phyloP scores from a whole-genome alignment of 495 filamentous ascomycete genomes.

The Collariella sp. region DNA sequence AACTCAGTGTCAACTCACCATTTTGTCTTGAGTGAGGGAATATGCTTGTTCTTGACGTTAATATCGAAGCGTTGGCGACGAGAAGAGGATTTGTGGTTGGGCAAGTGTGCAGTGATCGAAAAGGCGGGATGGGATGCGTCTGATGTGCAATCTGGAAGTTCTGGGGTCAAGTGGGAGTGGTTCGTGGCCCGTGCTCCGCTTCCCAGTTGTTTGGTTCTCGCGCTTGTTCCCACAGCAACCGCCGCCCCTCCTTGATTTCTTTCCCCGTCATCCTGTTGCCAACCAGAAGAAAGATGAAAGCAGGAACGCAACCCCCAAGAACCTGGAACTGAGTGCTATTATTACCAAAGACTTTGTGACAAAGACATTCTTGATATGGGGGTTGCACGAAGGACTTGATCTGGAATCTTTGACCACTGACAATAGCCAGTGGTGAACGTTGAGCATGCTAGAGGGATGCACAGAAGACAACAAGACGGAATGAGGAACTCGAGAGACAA shows the following conservation, averaged over 20 bases:
- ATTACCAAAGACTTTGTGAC: too few relatives aligned
- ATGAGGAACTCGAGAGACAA: too few relatives aligned
- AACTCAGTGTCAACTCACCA: conserved; percentile 10
- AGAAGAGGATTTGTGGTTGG: background rate
- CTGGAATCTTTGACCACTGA: too few relatives aligned
- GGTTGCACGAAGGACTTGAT: too few relatives aligned
- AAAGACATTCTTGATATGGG: too few relatives aligned
- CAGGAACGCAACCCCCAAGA: background rate
- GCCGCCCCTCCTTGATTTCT: background rate
- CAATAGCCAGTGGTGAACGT: too few relatives aligned
- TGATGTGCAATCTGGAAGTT: background rate
- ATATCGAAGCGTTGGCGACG: background rate
- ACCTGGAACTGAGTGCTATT: too few relatives aligned
- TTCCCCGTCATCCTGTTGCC: background rate
- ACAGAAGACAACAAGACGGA: too few relatives aligned
- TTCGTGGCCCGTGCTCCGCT: background rate
- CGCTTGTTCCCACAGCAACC: conserved; percentile 11
- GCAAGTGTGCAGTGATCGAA: background rate
- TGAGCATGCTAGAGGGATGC: too few relatives aligned
- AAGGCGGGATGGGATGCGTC: background rate
- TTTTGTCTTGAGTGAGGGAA: conserved; percentile 1
- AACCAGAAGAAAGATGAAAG: background rate
- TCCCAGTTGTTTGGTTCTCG: conserved; percentile 3
- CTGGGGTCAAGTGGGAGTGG: background rate
- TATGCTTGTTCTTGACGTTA: background rate